Percentiles rank a stretch among this genome's conserved stretches.
These are phyloP conservation scores for Hebeloma cylindrosporum DNA, from an alignment of 768 basidiomycete genomes.

Conservation along the genomic window DNA sequence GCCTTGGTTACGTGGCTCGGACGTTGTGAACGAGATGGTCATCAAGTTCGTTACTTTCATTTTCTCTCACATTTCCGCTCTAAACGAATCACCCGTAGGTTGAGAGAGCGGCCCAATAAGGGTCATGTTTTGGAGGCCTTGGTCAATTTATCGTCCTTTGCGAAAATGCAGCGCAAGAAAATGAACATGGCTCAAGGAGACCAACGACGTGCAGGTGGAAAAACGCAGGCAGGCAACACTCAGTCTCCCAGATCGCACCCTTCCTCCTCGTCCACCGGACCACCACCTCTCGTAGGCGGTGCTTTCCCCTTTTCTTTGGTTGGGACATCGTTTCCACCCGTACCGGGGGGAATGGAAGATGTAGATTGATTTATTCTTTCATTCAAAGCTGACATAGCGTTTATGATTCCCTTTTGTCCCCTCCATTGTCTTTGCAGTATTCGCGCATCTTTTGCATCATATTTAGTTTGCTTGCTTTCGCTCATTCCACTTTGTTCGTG, in stretches of 20 bases:
- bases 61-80: neutral
- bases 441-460: neutral
- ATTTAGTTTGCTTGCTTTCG: too few species aligned
- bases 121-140: slow-evolving; percentile 52
- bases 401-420: neutral
- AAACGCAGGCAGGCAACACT: slow-evolving; percentile 14
- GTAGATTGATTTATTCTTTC: slow-evolving; percentile 20
- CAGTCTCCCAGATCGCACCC: neutral
- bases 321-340: too few species aligned
- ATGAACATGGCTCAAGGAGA: slow-evolving; percentile 15
- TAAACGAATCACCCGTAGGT: slow-evolving; percentile 29
- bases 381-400: too few species aligned
- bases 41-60: slow-evolving; percentile 38
- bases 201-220: slow-evolving; percentile 18
- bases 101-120: slow-evolving; percentile 57
- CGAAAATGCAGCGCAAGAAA: slow-evolving; percentile 49
- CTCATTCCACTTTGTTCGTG: too few species aligned
- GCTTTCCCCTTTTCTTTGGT: slow-evolving; percentile 11
- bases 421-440: neutral
- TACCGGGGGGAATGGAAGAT: slow-evolving; percentile 24
- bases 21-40: slow-evolving; percentile 58
- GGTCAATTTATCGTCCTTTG: slow-evolving; percentile 46
- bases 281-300: neutral
- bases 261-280: neutral
- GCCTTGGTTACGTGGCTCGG: slow-evolving; percentile 54